A percentile compares a stretch with the other conserved stretches of the same genome.
phyloP scores from a whole-genome alignment of 169 alveolate species.

The Plasmodium fragile region DNA sequence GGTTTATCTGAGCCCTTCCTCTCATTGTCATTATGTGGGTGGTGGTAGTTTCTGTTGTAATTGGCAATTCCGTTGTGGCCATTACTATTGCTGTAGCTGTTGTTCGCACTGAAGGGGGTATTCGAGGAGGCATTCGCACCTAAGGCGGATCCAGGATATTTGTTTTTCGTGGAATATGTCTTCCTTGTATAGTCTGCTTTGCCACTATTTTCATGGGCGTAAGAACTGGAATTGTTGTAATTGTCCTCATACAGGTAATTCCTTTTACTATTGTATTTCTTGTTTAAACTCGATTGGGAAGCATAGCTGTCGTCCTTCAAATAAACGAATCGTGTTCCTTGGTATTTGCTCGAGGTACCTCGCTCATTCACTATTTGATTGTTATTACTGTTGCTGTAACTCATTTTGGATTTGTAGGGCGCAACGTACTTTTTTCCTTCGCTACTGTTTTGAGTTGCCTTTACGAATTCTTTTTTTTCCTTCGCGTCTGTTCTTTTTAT shows the following conservation, averaged over 20 bases:
- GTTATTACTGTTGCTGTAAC: conserved; percentile 7
- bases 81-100: neutral
- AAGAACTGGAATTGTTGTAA: conserved; percentile 9
- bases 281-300: neutral
- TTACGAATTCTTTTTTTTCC: conserved; percentile 2
- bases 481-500: neutral
- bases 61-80: conserved; percentile 1
- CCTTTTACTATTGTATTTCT: neutral
- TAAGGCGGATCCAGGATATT: neutral
- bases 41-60: neutral
- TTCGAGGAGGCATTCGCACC: neutral
- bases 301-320: conserved; percentile 8
- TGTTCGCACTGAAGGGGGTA: neutral
- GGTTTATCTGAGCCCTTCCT: neutral
- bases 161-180: neutral
- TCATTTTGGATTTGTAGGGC: conserved; percentile 16
- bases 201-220: neutral
- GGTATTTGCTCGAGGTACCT: conserved; percentile 5
- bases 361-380: neutral
- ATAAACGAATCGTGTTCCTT: conserved; percentile 28
- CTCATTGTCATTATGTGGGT: neutral
- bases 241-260: conserved; percentile 22
- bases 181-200: neutral
- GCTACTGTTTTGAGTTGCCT: neutral
- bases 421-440: neutral